These are phyloP conservation scores for Elsinoe arachidis DNA, from an alignment of 2,329 filamentous ascomycete species.

Conservation along the genomic window DNA sequence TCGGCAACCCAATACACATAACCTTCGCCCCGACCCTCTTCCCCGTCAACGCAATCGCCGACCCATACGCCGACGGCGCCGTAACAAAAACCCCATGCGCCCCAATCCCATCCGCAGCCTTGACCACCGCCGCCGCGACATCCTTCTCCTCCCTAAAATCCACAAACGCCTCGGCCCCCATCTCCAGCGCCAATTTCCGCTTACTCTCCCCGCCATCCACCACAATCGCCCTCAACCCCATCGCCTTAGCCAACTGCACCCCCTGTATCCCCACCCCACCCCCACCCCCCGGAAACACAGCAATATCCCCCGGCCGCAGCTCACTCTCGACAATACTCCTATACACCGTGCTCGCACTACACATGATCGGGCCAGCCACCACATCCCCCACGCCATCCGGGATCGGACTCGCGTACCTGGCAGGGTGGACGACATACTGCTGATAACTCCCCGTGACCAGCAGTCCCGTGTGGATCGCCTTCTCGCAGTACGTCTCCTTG, in stretches of 20 bases:
- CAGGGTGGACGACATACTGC: constrained; percentile 50
- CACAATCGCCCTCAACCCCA: constrained; percentile 50
- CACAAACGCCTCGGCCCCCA: constrained; percentile 50
- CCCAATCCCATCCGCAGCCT: constrained; percentile 39
- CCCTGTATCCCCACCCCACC: constrained; percentile 53
- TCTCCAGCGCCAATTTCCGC: constrained; percentile 36
- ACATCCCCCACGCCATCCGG: constrained; percentile 48
- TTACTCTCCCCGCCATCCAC: constrained; percentile 46
- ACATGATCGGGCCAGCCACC: constrained; percentile 54
- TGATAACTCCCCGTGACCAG: constrained; percentile 44
- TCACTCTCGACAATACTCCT: constrained; percentile 45
- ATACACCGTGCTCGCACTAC: constrained; percentile 50
- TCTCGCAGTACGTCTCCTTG: constrained; percentile 45
- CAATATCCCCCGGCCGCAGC: constrained; percentile 45
- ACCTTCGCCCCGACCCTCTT: constrained; percentile 42
- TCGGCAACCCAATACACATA: constrained; percentile 40
- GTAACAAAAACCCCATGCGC: constrained; percentile 37
- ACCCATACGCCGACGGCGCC: constrained; percentile 30
- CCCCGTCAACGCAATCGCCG: constrained; percentile 38
- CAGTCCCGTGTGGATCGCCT: constrained; percentile 40
- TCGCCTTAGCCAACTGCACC: constrained; percentile 45
- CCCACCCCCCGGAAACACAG: constrained; percentile 47
- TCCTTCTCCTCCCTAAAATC: constrained; percentile 41
- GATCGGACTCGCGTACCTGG: constrained; percentile 46
- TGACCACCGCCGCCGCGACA: constrained; percentile 36